Conservation (phyloP, 75 land plant genomes). For the Isoetes taiwanensis region DNA sequence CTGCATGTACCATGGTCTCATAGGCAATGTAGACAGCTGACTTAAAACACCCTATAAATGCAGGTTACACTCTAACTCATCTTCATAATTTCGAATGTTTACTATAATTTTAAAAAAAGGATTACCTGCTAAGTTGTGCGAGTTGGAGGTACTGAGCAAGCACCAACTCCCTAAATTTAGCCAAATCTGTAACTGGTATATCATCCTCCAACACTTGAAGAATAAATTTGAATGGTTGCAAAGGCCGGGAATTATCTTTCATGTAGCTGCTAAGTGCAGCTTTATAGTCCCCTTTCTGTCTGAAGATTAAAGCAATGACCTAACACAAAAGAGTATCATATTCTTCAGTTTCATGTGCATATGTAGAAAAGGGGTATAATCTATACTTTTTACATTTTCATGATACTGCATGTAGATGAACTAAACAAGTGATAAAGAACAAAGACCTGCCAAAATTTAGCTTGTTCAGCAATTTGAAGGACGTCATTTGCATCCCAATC, state of each 20-base stretch:
- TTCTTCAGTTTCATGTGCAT: too few species aligned
- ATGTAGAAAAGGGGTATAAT: too few species aligned
- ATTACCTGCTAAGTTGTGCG: constrained; percentile 61
- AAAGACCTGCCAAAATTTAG: constrained; percentile 66
- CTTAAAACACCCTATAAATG: too few species aligned
- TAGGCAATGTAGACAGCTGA: too few species aligned
- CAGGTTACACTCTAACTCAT: too few species aligned
- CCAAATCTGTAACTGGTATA: constrained; percentile 17
- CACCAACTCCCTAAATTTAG: constrained; percentile 48
- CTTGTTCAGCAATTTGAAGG: constrained; percentile 45
- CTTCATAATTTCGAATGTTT: too few species aligned
- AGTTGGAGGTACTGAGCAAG: constrained; percentile 59
- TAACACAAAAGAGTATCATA: constrained; percentile 19
- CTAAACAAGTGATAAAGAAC: not conserved
- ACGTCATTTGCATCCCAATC: constrained; percentile 58
- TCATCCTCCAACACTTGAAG: constrained; percentile 33
- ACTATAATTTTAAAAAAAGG: not conserved
- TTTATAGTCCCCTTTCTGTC: constrained; percentile 43
- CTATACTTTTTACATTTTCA: too few species aligned
- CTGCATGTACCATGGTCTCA: too few species aligned
- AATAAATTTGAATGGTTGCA: constrained; percentile 72
- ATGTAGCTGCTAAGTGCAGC: constrained; percentile 76
- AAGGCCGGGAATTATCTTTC: constrained; percentile 54
- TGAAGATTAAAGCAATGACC: constrained; percentile 72
- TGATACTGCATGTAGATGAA: too few species aligned